These are phyloP conservation scores for Pouteria glomerata DNA, from an alignment of 148 eudicot species.

Conservation along the genomic window DNA sequence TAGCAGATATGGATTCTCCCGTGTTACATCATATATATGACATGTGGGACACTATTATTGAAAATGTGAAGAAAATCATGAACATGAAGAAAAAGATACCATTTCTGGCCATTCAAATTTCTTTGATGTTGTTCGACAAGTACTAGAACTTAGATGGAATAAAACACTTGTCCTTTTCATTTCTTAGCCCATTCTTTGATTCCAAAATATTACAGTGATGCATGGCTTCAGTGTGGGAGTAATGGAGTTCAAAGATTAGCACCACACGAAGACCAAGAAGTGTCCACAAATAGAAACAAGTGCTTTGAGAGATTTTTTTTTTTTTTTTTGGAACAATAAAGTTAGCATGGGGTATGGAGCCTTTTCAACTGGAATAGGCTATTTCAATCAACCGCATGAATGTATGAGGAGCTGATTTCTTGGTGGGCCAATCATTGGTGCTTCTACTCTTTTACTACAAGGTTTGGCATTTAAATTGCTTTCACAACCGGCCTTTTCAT, in stretches of 20 bases:
- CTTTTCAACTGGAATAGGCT: constrained; percentile 2
- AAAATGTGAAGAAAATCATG: neutral
- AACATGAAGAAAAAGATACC: constrained; percentile 8
- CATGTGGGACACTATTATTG: constrained; percentile 7
- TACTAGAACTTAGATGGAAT: constrained; percentile 15
- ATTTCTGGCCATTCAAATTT: neutral
- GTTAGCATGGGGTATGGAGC: constrained; percentile 5
- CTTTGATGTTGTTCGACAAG: constrained; percentile 7
- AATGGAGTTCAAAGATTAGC: neutral
- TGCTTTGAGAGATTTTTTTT: no score
- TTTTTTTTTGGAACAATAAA: neutral
- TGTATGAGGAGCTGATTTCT: constrained; percentile 5
- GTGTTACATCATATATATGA: neutral
- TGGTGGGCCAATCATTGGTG: constrained; percentile 12
- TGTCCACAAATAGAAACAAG: constrained; percentile 10
- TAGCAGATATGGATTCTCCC: neutral
- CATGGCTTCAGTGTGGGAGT: constrained; percentile 10
- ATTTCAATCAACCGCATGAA: constrained; percentile 13
- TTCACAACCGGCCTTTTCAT: constrained; percentile 8
- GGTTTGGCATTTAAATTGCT: constrained; percentile 1
- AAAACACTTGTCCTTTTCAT: constrained; percentile 16
- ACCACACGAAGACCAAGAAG: constrained; percentile 13
- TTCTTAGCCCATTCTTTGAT: constrained; percentile 18
- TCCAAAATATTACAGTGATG: constrained; percentile 9
- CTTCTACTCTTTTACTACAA: constrained; percentile 3